phyloP scores from a whole-genome alignment of 228 moss, liverwort and hornwort genomes.

The Sphagnum magellanicum region DNA sequence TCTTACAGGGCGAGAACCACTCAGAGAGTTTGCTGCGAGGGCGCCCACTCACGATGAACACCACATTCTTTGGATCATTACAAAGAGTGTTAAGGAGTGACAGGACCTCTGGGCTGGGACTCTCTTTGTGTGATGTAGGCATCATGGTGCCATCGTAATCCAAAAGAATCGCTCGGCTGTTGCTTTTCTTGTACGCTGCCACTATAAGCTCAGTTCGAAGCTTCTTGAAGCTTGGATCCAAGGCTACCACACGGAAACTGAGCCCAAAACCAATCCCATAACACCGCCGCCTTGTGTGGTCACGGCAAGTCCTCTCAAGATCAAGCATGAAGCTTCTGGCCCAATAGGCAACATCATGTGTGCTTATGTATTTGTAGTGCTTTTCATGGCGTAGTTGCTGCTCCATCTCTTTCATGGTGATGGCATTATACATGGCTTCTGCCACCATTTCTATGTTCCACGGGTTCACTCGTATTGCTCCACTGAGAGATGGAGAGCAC shows the following conservation, averaged over 20 bases:
- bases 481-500: constrained; percentile 93
- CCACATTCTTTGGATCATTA: constrained; percentile 77
- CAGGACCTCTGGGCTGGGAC: constrained; percentile 79
- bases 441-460: constrained; percentile 96
- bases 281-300: constrained; percentile 62
- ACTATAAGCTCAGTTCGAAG: constrained; percentile 86
- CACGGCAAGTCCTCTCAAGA: constrained; percentile 76
- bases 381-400: constrained; percentile 91
- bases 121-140: constrained; percentile 70
- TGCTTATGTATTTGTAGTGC: constrained; percentile 89
- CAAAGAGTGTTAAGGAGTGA: constrained; percentile 84
- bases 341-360: constrained; percentile 83
- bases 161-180: constrained; percentile 67
- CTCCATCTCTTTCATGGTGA: constrained; percentile 76
- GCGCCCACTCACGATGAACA: constrained; percentile 94
- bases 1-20: constrained; percentile 78
- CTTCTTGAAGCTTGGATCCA: constrained; percentile 89
- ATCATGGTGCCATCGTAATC: constrained; percentile 99
- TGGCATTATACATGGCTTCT: constrained; percentile 89
- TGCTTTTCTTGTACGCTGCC: constrained; percentile 74
- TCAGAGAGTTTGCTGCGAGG: constrained; percentile 61
- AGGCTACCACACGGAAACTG: constrained; percentile 84
- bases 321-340: constrained; percentile 75
- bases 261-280: constrained; percentile 94
- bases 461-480: constrained; percentile 94